These are phyloP conservation scores for Arabidopsis hybrid DNA, from an alignment of 441 rosid species.

Conservation along the genomic window DNA sequence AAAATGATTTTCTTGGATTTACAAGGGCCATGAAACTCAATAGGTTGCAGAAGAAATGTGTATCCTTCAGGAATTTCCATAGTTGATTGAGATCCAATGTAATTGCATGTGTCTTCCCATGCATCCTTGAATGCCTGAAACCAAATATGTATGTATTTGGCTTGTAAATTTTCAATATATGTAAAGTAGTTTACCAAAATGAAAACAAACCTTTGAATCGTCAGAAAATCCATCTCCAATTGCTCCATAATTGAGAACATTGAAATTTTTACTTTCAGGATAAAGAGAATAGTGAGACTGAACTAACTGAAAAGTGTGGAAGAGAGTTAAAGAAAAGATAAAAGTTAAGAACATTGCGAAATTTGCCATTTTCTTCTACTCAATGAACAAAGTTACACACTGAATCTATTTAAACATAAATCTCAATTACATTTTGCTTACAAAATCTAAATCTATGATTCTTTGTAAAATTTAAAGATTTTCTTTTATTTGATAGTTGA, in stretches of 20 bases:
- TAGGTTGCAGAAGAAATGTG: conserved; percentile 48
- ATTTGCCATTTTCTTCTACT: conserved; percentile 1
- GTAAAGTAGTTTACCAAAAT: not conserved
- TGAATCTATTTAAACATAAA: not conserved
- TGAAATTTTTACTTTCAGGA: not conserved
- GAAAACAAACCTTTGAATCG: conserved; percentile 43
- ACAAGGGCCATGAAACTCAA: conserved; percentile 48
- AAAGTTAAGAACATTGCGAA: not conserved
- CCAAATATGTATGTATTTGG: not conserved
- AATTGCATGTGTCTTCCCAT: conserved; percentile 49
- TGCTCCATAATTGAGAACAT: conserved; percentile 49
- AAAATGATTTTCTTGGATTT: conserved; percentile 37
- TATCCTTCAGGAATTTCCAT: conserved; percentile 43
- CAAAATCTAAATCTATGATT: conserved; percentile 8
- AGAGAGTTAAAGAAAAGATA: conserved; percentile 10
- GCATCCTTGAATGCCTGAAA: conserved; percentile 46
- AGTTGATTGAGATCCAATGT: conserved; percentile 29
- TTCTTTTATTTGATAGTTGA: not conserved
- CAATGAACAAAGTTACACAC: not conserved
- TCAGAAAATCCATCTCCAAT: conserved; percentile 45
- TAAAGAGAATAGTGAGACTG: not conserved
- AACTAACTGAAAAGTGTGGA: conserved; percentile 1
- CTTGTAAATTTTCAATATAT: not conserved
- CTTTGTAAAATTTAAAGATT: not conserved
- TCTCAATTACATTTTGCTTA: not conserved